Evolutionary conservation across 2,329 filamentous ascomycete species (phyloP).

Genomic region (Curvularia lunata): DNA sequence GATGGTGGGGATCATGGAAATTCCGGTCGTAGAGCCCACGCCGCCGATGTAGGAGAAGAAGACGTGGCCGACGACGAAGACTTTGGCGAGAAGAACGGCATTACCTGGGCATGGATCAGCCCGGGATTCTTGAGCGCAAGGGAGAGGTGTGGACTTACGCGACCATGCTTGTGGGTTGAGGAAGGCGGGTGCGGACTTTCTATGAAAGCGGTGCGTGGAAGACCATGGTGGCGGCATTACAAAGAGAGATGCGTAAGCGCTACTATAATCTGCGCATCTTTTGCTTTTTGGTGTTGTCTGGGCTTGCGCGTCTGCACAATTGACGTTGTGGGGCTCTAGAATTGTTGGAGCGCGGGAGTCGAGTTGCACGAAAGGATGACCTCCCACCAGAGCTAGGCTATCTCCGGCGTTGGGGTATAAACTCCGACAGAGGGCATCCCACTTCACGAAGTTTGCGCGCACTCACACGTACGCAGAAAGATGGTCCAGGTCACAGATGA

Average conservation of each 20-base stretch:
- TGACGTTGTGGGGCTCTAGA: background rate
- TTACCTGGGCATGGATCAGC: conserved; percentile 17
- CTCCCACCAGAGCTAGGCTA: background rate
- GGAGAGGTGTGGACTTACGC: conserved; percentile 4
- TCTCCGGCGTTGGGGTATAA: conserved; percentile 31
- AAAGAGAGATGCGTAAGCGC: background rate
- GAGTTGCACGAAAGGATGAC: background rate
- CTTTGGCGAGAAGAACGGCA: conserved; percentile 21
- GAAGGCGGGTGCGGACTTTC: conserved; percentile 10
- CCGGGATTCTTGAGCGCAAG: background rate
- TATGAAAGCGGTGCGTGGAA: conserved; percentile 17
- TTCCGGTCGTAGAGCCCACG: conserved; percentile 67
- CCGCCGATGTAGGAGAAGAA: conserved; percentile 63
- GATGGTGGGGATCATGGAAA: conserved; percentile 91
- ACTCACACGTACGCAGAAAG: conserved; percentile 15
- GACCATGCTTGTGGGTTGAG: conserved; percentile 7
- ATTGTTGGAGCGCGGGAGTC: background rate
- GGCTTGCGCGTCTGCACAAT: conserved; percentile 7
- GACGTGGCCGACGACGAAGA: conserved; percentile 43
- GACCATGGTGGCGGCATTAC: conserved; percentile 35
- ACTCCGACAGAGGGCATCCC: conserved; percentile 16
- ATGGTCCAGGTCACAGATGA: conserved; percentile 19
- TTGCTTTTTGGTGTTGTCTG: background rate
- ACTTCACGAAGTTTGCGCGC: conserved; percentile 14
- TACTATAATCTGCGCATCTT: conserved; percentile 28